A percentile compares a stretch with the other conserved stretches of the same genome.
Evolutionary conservation across 371 early-diverging fungal genomes (phyloP).

Genomic region (Batkoa obscura): DNA sequence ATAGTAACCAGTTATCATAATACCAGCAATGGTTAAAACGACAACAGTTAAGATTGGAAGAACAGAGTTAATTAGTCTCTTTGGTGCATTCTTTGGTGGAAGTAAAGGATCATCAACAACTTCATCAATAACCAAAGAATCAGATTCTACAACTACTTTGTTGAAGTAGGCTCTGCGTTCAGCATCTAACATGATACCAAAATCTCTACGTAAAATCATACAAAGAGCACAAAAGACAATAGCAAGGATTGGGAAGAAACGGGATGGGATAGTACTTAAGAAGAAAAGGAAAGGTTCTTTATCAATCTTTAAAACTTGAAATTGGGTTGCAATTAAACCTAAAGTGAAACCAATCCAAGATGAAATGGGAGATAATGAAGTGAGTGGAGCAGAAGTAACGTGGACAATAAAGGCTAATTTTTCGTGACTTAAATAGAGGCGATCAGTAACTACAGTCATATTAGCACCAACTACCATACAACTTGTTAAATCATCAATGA

Average conservation of each 20-base stretch:
- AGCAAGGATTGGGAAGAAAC: conserved; percentile 5
- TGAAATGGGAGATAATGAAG: conserved; percentile 3
- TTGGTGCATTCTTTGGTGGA: background rate
- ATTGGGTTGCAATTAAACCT: conserved; percentile 1
- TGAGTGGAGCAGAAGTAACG: conserved; percentile 3
- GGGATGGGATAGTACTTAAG: conserved; percentile 1
- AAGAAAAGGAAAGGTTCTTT: conserved; percentile 7
- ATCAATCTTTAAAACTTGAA: background rate
- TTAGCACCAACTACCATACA: conserved; percentile 8
- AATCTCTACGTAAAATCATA: background rate
- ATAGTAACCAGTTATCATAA: conserved; percentile 6
- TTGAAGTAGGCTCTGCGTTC: conserved; percentile 4
- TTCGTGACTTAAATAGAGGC: background rate
- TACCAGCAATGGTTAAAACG: background rate
- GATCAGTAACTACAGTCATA: conserved; percentile 5
- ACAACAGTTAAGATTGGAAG: background rate
- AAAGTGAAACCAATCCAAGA: conserved; percentile 7
- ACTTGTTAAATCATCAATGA: conserved; percentile 5
- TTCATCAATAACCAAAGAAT: background rate
- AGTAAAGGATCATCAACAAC: background rate
- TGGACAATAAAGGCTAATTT: conserved; percentile 7
- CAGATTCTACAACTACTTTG: background rate
- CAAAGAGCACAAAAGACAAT: conserved; percentile 1
- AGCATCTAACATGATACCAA: conserved; percentile 5
- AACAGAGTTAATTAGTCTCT: background rate